Evolutionary conservation across 495 filamentous ascomycete species (phyloP).

Genomic region (Hypoxylon lienhwacheense): DNA sequence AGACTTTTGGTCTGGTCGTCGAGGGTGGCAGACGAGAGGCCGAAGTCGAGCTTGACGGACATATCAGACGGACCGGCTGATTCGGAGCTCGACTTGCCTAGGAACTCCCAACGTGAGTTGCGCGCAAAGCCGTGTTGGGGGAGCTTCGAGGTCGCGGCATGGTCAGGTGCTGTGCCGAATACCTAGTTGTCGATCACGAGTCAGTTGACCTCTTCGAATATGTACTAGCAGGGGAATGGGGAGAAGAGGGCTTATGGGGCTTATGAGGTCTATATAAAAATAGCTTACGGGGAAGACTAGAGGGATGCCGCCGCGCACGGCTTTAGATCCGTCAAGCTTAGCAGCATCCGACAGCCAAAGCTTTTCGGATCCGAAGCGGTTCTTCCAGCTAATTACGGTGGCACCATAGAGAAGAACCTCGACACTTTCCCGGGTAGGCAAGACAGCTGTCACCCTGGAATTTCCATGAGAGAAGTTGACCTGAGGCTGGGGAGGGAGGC

Average conservation of each 20-base stretch:
- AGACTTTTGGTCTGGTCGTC: constrained; percentile 61
- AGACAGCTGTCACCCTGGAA: constrained; percentile 64
- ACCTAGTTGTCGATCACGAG: constrained; percentile 55
- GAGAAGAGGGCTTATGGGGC: too few relatives aligned
- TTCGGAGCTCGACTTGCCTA: constrained; percentile 70
- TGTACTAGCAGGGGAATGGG: too few relatives aligned
- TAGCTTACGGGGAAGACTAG: constrained; percentile 86
- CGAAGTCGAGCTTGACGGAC: constrained; percentile 90
- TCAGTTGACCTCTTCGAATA: too few relatives aligned
- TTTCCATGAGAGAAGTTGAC: constrained; percentile 69
- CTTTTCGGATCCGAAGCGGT: constrained; percentile 75
- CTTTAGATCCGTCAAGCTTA: constrained; percentile 59
- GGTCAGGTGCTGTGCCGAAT: constrained; percentile 78
- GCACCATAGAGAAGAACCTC: constrained; percentile 87
- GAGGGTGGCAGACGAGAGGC: constrained; percentile 72
- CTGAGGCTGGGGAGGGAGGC: constrained; percentile 64
- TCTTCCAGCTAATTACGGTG: constrained; percentile 91
- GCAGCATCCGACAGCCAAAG: constrained; percentile 85
- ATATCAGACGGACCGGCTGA: constrained; percentile 55
- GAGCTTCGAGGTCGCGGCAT: constrained; percentile 70
- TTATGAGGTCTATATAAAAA: too few relatives aligned
- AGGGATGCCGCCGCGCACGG: constrained; percentile 79
- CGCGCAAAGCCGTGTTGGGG: constrained; percentile 97
- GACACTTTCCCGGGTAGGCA: constrained; percentile 84
- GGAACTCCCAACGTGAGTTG: constrained; percentile 74